Evolutionary conservation across 805 yeast species (phyloP).

Genomic region (Sporopachydermia quercuum): DNA sequence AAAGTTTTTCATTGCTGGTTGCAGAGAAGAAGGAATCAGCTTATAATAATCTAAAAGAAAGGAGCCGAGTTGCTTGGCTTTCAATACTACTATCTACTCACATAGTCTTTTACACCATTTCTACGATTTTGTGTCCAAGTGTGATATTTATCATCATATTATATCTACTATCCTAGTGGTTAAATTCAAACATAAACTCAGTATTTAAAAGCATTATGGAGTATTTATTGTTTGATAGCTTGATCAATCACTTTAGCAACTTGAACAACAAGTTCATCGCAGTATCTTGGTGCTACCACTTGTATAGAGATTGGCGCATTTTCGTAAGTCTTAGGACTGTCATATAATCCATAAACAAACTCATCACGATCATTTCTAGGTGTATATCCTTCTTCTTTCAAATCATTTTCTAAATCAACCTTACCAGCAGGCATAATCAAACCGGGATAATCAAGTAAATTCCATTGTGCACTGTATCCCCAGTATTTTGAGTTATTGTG

Average conservation of each 20-base stretch:
- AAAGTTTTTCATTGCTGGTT: conserved; percentile 18
- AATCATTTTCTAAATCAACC: conserved; percentile 10
- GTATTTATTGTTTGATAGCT: not conserved
- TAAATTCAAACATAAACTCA: too few species aligned
- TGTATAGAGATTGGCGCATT: conserved; percentile 14
- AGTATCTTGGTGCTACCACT: conserved; percentile 15
- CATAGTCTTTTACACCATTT: too few species aligned
- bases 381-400: conserved; percentile 8
- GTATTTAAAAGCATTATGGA: too few species aligned
- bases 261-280: conserved; percentile 22
- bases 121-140: too few species aligned
- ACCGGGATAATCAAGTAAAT: conserved; percentile 57
- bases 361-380: conserved; percentile 13
- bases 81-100: too few species aligned
- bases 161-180: too few species aligned
- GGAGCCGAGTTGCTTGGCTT: too few species aligned
- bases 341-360: conserved; percentile 10
- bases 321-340: conserved; percentile 12
- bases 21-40: conserved; percentile 1
- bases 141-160: too few species aligned
- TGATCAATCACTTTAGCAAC: not conserved
- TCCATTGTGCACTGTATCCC: conserved; percentile 70
- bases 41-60: not conserved
- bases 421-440: conserved; percentile 1
- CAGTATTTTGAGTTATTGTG: conserved; percentile 52